Evolutionary conservation across 257 asterid species (phyloP), one percentile per base, ranked within the genome.

Genomic region (Capsicum pubescens): DNA sequence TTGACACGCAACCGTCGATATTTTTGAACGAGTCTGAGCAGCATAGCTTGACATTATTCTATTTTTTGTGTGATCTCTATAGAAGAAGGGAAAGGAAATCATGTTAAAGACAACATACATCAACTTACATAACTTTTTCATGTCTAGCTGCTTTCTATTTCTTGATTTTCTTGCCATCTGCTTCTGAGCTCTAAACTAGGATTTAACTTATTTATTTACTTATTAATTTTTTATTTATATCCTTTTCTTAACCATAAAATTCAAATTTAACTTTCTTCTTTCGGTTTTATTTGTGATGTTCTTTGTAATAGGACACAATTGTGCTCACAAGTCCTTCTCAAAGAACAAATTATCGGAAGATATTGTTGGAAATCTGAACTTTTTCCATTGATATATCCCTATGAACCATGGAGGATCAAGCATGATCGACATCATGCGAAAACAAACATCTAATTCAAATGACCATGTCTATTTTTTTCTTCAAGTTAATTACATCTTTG

Each of bases 401-500:
- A 93, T 66, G 98, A 97, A 84, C 98, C 99, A 61, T 97, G 99
- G 99, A 94, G 98, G 39, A 93, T 93, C 83, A 97, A 97, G 92
- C 99, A 97, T 84, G 98, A 97, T 84, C 92, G 85, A 88, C 99
- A 95, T 92, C 98, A 97, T 36, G 99, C 98, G n/a, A 97, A 93
- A 89, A 97, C 99, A 86, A 97, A 93, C 89, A 95, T 97, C 98
- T 96, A 36, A 63, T 98, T 89, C 52, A 77, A 77, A 54, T 77
- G 63, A 54, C 15, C 82, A 26, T 54, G 15, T 54, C 32, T 48
- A 0, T 32, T 26, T 77, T 52, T 54, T 50, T 77, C 64, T 77
- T 54, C 82, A 77, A 52, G 0, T 77, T 77, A 77, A 54, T 77
- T 26, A 77, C 64, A 54, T 77, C 82, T 77, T 77, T 54, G 15